Conservation (phyloP, 2,329 filamentous ascomycete genomes). For the Coniochaeta hoffmannii region DNA sequence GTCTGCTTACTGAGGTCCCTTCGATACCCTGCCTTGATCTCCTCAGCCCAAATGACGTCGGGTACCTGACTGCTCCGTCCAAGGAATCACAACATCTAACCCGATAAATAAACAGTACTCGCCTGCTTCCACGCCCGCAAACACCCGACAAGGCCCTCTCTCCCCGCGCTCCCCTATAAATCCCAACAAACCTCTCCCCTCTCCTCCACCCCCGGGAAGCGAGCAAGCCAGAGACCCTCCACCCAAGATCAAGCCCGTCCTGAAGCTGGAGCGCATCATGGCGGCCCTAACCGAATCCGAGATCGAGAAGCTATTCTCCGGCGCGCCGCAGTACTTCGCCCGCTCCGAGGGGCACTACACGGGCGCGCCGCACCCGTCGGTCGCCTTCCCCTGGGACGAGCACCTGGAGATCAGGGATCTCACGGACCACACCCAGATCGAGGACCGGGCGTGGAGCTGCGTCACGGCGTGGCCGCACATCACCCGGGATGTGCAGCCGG, state of each 20-base stretch:
- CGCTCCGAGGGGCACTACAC: conserved; percentile 51
- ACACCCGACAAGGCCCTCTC: conserved; percentile 3
- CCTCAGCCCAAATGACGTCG: neutral
- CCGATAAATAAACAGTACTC: neutral
- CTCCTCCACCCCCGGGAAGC: conserved; percentile 37
- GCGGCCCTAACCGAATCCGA: conserved; percentile 50
- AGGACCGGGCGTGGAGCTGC: conserved; percentile 55
- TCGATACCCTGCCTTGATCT: neutral
- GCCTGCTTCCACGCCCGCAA: neutral
- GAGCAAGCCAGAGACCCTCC: conserved; percentile 31
- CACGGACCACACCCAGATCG: conserved; percentile 57
- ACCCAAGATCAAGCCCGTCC: conserved; percentile 33
- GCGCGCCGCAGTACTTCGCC: conserved; percentile 66
- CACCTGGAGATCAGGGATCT: conserved; percentile 53
- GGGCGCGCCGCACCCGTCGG: conserved; percentile 53
- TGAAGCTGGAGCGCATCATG: conserved; percentile 52
- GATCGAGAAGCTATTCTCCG: conserved; percentile 64
- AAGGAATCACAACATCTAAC: neutral
- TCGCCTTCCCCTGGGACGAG: conserved; percentile 62
- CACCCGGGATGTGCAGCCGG: conserved; percentile 38
- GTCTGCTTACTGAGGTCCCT: neutral
- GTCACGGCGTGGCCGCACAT: conserved; percentile 58
- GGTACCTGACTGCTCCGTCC: neutral
- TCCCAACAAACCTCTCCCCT: conserved; percentile 50
- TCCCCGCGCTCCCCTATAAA: conserved; percentile 33